Percentiles rank a stretch among this genome's conserved stretches.
Evolutionary conservation across 208 protist genomes (phyloP).

Genomic region (Plasmodiophora brassicae): DNA sequence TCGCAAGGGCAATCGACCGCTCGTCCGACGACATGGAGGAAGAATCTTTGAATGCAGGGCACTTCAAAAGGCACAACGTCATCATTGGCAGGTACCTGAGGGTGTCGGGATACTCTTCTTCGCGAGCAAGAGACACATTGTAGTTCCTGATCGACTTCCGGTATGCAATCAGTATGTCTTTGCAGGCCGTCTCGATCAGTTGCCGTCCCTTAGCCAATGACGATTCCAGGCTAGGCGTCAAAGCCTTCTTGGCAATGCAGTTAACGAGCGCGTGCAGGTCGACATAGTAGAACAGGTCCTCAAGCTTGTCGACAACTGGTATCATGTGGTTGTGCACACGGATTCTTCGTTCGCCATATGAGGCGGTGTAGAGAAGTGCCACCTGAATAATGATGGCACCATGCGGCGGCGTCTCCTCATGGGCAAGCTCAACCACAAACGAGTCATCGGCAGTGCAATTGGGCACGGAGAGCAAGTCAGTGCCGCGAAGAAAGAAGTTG

Average conservation of each 20-base stretch:
- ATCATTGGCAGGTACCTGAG: conserved; percentile 56
- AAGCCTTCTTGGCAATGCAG: conserved; percentile 63
- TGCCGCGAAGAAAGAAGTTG: conserved; percentile 86
- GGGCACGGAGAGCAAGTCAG: conserved; percentile 87
- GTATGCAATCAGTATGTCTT: conserved; percentile 49
- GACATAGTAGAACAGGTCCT: conserved; percentile 51
- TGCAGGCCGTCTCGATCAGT: conserved; percentile 45
- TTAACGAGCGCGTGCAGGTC: conserved; percentile 53
- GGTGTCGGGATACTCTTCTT: conserved; percentile 50
- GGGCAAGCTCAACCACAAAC: conserved; percentile 59
- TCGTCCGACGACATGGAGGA: not conserved
- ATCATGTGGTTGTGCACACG: conserved; percentile 64
- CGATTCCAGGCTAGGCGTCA: conserved; percentile 49
- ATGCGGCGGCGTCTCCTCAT: conserved; percentile 45
- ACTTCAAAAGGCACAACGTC: conserved; percentile 54
- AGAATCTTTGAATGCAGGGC: conserved; percentile 42
- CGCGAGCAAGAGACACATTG: not conserved
- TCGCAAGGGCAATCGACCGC: not conserved
- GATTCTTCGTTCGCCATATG: conserved; percentile 66
- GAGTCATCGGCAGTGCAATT: conserved; percentile 78
- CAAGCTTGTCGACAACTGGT: conserved; percentile 51
- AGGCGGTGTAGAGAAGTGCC: conserved; percentile 69
- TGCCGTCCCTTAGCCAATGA: conserved; percentile 54
- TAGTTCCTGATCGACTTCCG: not conserved
- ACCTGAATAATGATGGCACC: conserved; percentile 57